Conservation (phyloP, 2,329 filamentous ascomycete species). For the Didymella pinodella region DNA sequence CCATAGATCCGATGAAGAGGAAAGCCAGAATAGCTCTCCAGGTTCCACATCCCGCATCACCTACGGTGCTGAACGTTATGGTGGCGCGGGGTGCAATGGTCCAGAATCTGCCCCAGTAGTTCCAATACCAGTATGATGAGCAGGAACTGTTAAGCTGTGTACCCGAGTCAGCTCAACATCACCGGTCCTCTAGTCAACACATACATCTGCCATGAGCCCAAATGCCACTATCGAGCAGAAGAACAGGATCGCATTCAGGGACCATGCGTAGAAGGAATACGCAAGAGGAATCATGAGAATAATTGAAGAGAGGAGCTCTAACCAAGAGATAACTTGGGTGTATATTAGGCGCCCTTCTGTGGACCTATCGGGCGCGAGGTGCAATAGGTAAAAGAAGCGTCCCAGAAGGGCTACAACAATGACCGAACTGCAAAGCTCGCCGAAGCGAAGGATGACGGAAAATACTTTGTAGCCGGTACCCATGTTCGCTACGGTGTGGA, state of each 20-base stretch:
- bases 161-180: too few species aligned
- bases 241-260: slow-evolving; percentile 20
- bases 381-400: slow-evolving; percentile 1
- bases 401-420: slow-evolving; percentile 4
- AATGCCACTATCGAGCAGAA: slow-evolving; percentile 23
- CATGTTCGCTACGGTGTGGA: neutral
- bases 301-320: slow-evolving; percentile 17
- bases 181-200: neutral
- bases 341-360: slow-evolving; percentile 18
- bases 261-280: slow-evolving; percentile 23
- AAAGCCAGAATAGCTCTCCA: too few species aligned
- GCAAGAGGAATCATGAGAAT: slow-evolving; percentile 16
- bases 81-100: too few species aligned
- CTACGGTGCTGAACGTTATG: too few species aligned
- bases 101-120: too few species aligned
- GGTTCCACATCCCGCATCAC: too few species aligned
- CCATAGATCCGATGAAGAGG: too few species aligned
- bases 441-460: neutral
- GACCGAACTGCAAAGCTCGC: neutral
- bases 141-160: too few species aligned
- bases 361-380: slow-evolving; percentile 4
- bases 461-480: neutral
- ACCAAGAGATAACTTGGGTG: slow-evolving; percentile 18
- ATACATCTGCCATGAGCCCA: slow-evolving; percentile 19
- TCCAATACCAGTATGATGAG: too few species aligned